Evolutionary conservation across 2,329 filamentous ascomycete species (phyloP).

Genomic region (Alternaria consortialis): DNA sequence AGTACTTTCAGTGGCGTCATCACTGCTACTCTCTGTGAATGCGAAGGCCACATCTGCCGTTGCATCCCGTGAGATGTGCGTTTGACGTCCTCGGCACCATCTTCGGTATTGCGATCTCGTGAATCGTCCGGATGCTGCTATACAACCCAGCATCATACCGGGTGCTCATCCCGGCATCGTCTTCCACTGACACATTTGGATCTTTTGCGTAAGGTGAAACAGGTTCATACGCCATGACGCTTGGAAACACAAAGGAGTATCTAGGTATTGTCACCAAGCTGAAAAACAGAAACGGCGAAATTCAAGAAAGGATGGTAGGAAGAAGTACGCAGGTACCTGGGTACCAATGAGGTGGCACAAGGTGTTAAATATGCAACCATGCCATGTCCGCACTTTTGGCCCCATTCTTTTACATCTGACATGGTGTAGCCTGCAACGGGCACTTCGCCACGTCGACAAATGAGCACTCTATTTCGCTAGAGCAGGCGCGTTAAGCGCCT

Average conservation of each 20-base stretch:
- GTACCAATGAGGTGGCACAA: neutral
- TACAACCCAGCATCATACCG: slow-evolving; percentile 15
- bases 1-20: slow-evolving; percentile 31
- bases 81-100: neutral
- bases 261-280: neutral
- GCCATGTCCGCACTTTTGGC: neutral
- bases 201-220: neutral
- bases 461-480: neutral
- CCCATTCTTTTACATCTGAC: neutral
- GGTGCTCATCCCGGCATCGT: slow-evolving; percentile 19
- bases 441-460: neutral
- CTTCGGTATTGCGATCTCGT: neutral
- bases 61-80: neutral
- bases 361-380: neutral
- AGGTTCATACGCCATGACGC: slow-evolving; percentile 9
- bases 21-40: slow-evolving; percentile 27
- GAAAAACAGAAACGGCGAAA: neutral
- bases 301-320: neutral
- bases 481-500: neutral
- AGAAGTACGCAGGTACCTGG: neutral
- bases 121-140: slow-evolving; percentile 9
- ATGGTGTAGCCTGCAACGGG: neutral
- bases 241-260: no score
- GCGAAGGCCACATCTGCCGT: slow-evolving; percentile 23
- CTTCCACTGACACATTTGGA: neutral